Percentiles rank a stretch among this genome's conserved stretches.
Conservation (phyloP, 768 basidiomycete species). For the Mycena belliarum region DNA sequence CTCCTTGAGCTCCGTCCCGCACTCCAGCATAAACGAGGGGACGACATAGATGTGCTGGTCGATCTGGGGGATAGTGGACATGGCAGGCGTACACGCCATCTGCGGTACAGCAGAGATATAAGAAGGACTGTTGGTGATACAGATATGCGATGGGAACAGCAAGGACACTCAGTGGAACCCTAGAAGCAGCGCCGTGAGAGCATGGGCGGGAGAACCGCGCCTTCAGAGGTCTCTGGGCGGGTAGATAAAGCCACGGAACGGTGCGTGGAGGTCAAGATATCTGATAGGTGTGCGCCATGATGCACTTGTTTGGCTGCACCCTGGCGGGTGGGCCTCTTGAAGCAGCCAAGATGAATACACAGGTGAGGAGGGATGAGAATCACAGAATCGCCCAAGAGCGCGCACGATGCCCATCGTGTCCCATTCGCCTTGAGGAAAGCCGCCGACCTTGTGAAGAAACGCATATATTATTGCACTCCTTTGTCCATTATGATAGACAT, state of each 20-base stretch:
- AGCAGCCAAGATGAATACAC: neutral
- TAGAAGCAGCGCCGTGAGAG: neutral
- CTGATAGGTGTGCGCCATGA: too few relatives aligned
- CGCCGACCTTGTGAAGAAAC: too few relatives aligned
- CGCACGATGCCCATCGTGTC: too few relatives aligned
- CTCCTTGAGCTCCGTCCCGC: conserved; percentile 65
- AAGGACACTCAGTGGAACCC: neutral
- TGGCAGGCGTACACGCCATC: neutral
- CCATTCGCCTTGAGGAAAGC: too few relatives aligned
- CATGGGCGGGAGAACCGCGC: neutral
- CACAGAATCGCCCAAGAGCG: too few relatives aligned
- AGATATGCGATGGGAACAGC: neutral
- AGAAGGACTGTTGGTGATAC: neutral
- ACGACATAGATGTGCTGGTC: conserved; percentile 54
- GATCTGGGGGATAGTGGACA: conserved; percentile 18
- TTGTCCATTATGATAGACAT: neutral
- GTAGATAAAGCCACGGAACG: too few relatives aligned
- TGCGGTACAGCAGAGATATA: too few relatives aligned
- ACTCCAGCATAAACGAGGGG: conserved; percentile 82
- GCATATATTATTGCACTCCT: neutral
- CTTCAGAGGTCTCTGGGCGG: too few relatives aligned
- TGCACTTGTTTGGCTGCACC: neutral
- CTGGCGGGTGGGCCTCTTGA: neutral
- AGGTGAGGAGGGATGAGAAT: too few relatives aligned
- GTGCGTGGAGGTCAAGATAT: too few relatives aligned